Base-by-base conservation (phyloP, 192 early-diverging fungal species). In the Linnemannia schmuckeri region DNA sequence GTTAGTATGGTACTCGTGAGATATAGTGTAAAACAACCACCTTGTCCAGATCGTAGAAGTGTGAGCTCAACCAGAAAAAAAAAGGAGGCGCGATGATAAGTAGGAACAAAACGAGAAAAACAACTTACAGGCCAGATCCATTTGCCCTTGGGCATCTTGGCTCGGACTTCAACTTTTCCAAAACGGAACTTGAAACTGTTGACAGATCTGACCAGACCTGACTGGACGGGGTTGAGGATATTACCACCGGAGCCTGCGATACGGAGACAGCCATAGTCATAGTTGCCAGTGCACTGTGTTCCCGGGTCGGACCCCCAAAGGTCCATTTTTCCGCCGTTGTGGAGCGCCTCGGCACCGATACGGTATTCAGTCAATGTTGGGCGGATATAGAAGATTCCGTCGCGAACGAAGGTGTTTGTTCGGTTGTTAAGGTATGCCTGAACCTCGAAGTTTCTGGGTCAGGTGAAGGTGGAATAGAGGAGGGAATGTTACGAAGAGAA, bases 161-260 rank as follows among this genome's bases (percentile, higher is more conserved):
- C 94, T 17, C 87, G 46, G 12, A 94, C 87, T 72, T 93, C 92
- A 47, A 94, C 90, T 72, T 88, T 91, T 17, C 93, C 94, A 71
- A 87, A 94, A 27, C 88, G 77, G 49, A 94, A 75, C 27, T 90
- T 88, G 71, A 87, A 81, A 22, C 90, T 87, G 20, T 92, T 77
- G 33, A 86, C 73, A 15, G 89, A 88, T 8, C 92, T 72, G 37
- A 94, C 70, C 18, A 83, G 52, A 13, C 92, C 93, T 1, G 90
- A 92, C 75, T 93, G 92, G 66, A 94, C 89, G 13, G 94, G 94
- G 47, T 93, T 94, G 74, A 94, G 80, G 46, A 89, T 91, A 69
- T 91, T 89, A 7, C 82, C 89, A 41, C 89, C 91, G 22, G 88
- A 88, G 70, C 70, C 89, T 24, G 80, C 89, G 74, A 85, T 81